Evolutionary conservation across 345 rosid species (phyloP), one percentile per base, ranked within the genome.

Genomic region (Noccaea bulbosa): DNA sequence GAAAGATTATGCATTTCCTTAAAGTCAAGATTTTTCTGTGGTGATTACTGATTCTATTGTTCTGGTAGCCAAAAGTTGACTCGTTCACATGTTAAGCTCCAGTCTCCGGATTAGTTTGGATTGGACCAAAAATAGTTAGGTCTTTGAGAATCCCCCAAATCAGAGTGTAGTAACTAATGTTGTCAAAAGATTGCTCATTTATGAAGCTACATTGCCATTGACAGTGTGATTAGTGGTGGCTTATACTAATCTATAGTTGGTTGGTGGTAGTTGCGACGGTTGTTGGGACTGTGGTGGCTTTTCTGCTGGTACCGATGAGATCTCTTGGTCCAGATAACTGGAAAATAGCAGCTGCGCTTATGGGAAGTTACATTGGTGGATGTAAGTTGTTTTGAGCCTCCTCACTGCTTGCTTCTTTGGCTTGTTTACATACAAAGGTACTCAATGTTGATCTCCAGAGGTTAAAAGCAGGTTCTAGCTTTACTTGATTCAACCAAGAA

Each of bases 331-430:
- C 82, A 41, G 97, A 90, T 77, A 88, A 80, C 64, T 93, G 98
- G 97, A 88, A 90, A 75, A 87, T 93, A 69, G 98, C 96, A 41
- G 83, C 98, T 78, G 92, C 98, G 47, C 87, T 93, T 54, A 88
- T 86, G 97, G 96, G 93, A 1, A 88, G 98, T 57, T 82, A 87
- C 73, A 87, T 90, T 65, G 90, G 93, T 61, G 93, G 88, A 86
- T 83, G 93, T 88, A 78, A 84, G 87, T 79, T 22, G 32, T 60
- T 20, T 20, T 47, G 35, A 65, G 39, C 66, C 12, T 58, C 58
- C 8, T 50, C 65, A 45, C 50, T 74, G 66, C 65, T 61, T 73
- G 66, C 65, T 61, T 73, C 54, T 71, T 38, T 49, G 51, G 53
- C 66, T 50, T 39, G 55, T 41, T 33, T 39, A 16, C 62, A 16